Evolutionary conservation across 805 yeast genomes (phyloP), one percentile per base, ranked within the genome.

Genomic region (Kockiozyma suomiensis): DNA sequence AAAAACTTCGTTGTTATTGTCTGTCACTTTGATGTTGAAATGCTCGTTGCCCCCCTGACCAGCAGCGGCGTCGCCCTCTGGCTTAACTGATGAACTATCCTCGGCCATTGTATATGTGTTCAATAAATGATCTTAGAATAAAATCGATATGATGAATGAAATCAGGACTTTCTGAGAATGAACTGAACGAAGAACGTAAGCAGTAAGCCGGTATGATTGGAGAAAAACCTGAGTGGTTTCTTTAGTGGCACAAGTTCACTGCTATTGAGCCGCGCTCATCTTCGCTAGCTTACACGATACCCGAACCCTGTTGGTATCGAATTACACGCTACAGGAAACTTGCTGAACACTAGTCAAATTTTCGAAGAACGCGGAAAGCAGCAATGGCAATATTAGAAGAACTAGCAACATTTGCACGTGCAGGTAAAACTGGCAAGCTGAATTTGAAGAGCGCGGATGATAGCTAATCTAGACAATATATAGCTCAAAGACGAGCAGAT

Each of bases 21-120:
- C 99, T 37, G 96, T 86, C 50, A 94, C 99, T 75, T 90, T 91
- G 76, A 94, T 79, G 79, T 90, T 91, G 75, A 94, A 88, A 77
- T 91, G 97, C 43, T 91, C 88, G 66, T 72, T 74, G 23, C 41
- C 35, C 10, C 54, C 61, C 23, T 38, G 42, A 30, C 32, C 48
- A 6, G 42, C 51, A 15, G 58, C 54, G 28, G 56, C 53, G 46
- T 79, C 76, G 67, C 78, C 76, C 70, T 87, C 92, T 54, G 83
- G 77, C 70, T 83, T 83, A 69, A 79, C 79, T 50, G 54, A 17
- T 50, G 77, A 78, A 61, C 19, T 28, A 32, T 57, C 66, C 30
- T 63, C 66, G 33, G 64, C 54, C 26, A 55, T 43, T 54, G 30
- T 54, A 4, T 53, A n/a, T 32, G 17, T 19, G 23, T 23, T 7